Evolutionary conservation across 2,329 filamentous ascomycete species (phyloP), one percentile per base, ranked within the genome.

Genomic region (Alternaria ventricosa): DNA sequence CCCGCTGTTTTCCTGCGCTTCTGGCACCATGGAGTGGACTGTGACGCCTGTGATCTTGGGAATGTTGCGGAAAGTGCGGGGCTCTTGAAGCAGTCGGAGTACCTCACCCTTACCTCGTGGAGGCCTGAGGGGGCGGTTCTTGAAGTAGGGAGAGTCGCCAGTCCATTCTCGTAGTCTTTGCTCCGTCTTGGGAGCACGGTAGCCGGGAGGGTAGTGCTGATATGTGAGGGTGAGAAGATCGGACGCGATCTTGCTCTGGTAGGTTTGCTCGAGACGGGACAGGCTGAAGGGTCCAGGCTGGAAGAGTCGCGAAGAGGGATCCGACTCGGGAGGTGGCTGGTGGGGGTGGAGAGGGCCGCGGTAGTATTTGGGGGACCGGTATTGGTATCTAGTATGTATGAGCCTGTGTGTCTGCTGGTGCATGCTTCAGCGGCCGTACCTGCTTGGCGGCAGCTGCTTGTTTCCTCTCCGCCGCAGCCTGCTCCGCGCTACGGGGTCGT

Each of bases 261-360:
- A 97, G 53, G 95, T 97, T 81, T 98, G 93, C 81, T 93, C 90
- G 63, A 97, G 87, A 58, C 96, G 92, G 12, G 95, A 92, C 54
- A 92, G 86, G 76, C 90, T 92, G 85, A 98, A 99, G 2, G 96
- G 96, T 0, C 96, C 96, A 1, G 96, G 94, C 25, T 92, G 86
- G 80, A 96, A 99, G 77, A 93, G 86, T 77, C 96, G 91, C 63
- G 96, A 97, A 27, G 91, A 87, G 1, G 94, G 94, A 75, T 97
- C 92, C 66, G 94, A 96, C 55, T 90, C 87, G 43, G 89, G 87
- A n/a, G 93, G 95, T 63, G 93, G 92, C 83, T 97, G 93, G 75
- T 97, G 89, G 55, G 96, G 96, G 79, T 98, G 94, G 23, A 98
- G 86, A 68, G 94, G 94, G 60, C 96, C 96, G 75, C 95, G 92